These are phyloP conservation scores for Ottelia alismoides DNA, from an alignment of 106 monocot species.

Conservation along the genomic window DNA sequence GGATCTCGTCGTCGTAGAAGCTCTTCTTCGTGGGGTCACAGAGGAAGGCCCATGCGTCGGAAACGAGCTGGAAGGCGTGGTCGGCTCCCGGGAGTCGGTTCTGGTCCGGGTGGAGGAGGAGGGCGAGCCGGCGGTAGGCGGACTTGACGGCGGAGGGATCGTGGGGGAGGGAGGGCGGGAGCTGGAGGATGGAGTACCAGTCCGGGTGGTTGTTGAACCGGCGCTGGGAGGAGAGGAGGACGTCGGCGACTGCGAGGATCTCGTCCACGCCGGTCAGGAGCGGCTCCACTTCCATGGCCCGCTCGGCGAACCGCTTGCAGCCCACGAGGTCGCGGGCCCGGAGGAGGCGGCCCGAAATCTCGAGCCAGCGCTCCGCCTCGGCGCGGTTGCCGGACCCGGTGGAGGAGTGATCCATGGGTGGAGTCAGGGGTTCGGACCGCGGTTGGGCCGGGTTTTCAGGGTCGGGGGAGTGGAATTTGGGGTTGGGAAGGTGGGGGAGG, in stretches of 20 bases:
- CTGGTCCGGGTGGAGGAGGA: conserved; percentile 24
- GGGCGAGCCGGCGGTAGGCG: conserved; percentile 38
- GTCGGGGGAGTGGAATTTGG: too few species aligned
- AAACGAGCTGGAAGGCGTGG: conserved; percentile 27
- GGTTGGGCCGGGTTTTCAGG: too few species aligned
- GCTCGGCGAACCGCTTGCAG: conserved; percentile 37
- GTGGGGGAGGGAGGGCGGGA: conserved; percentile 6
- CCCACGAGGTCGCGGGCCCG: conserved; percentile 32
- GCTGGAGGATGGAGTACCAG: conserved; percentile 55
- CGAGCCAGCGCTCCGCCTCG: conserved; percentile 26
- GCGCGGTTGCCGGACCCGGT: too few species aligned
- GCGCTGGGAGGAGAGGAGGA: conserved; percentile 22
- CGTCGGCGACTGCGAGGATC: conserved; percentile 39
- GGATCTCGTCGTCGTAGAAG: conserved; percentile 34
- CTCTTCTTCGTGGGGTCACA: conserved; percentile 34
- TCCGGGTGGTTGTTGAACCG: conserved; percentile 22
- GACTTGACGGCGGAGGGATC: conserved; percentile 6
- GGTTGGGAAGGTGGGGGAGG: too few species aligned
- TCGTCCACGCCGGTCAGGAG: conserved; percentile 35
- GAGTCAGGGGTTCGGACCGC: too few species aligned
- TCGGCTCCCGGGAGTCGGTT: conserved; percentile 9
- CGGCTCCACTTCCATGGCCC: conserved; percentile 38
- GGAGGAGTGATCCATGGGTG: too few species aligned
- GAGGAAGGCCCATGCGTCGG: conserved; percentile 28
- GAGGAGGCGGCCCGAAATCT: conserved; percentile 29